Base-by-base conservation (phyloP, 768 basidiomycete genomes). In the Auricularia auricula-judae region DNA sequence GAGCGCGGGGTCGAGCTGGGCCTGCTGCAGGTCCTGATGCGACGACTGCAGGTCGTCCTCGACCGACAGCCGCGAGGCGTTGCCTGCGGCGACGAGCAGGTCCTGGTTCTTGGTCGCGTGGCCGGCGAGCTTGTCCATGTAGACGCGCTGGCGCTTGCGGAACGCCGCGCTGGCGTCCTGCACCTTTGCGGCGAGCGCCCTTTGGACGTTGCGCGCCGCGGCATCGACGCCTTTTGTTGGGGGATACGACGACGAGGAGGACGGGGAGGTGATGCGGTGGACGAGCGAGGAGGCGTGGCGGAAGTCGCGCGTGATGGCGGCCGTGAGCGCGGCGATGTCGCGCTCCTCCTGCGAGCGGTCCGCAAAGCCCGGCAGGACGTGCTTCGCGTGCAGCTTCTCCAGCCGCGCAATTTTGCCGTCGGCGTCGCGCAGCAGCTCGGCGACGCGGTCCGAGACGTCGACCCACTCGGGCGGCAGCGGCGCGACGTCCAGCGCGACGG, bases 71-170 rank as follows among this genome's bases (percentile, higher is more conserved):
- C 84, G 88, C 69, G 91, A 81, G 18, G 87, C 86, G 51, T 91
- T 95, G 51, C 91, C 95, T 56, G 92, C 93, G 4, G 95, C 93
- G 69, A 93, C 82, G 66, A 98, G 82, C 47, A 97, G 79, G 79
- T 97, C 94, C 76, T 94, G 92, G 72, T 95, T 96, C 77, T 96
- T 97, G 74, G 93, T 93, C 73, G 95, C 93, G 79, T 98, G 95
- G 66, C 97, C 97, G 79, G 96, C 93, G 53, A 98, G 81, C 74
- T 89, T 95, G 77, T 97, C 90, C 90, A 99, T 90, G 75, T 98
- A 98, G 36, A 96, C 90, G 66, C 93, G 87, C 76, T 99, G 97
- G 79, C 96, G 98, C 81, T 97, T 98, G 67, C 97, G 85, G 73
- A 99, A 98, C 12, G 86, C 80, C 23, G 88, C 89, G 70, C 93